phyloP scores from a whole-genome alignment of 805 yeast species.

The Candida manassasensis region DNA sequence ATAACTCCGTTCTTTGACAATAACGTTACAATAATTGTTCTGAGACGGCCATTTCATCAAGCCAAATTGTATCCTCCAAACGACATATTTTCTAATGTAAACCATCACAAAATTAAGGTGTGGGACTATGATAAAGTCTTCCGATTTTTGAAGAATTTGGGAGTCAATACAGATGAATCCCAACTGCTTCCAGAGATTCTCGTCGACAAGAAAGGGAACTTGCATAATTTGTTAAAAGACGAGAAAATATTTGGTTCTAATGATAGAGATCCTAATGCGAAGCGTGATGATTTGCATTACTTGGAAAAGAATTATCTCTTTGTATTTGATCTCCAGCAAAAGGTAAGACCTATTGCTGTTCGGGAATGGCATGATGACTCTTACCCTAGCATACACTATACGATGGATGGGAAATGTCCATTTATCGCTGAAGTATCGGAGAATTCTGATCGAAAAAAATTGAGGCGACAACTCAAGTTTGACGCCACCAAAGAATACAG shows the following conservation, averaged over 20 bases:
- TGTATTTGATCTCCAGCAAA: conserved; percentile 75
- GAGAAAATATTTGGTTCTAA: conserved; percentile 84
- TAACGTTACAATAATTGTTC: conserved; percentile 69
- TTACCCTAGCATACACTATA: conserved; percentile 54
- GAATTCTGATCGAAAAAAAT: conserved; percentile 37
- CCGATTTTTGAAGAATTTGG: conserved; percentile 67
- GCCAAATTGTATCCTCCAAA: conserved; percentile 38
- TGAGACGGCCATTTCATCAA: conserved; percentile 50
- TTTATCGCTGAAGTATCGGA: conserved; percentile 60
- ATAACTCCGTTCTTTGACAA: conserved; percentile 47
- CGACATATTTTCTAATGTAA: conserved; percentile 67
- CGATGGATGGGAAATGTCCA: conserved; percentile 76
- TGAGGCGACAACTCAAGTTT: conserved; percentile 35
- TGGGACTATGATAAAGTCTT: conserved; percentile 87
- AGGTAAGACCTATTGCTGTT: conserved; percentile 72
- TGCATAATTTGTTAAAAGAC: conserved; percentile 60
- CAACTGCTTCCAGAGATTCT: conserved; percentile 1
- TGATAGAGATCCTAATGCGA: conserved; percentile 83
- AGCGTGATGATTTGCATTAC: conserved; percentile 78
- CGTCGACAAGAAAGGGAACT: conserved; percentile 14
- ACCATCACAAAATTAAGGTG: conserved; percentile 60
- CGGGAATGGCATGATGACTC: conserved; percentile 68
- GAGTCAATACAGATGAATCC: conserved; percentile 27
- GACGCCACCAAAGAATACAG: conserved; percentile 42
- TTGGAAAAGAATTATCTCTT: conserved; percentile 68